Percentiles rank a stretch among this genome's conserved stretches.
Conservation (phyloP, 2,329 filamentous ascomycete species). For the Colletotrichum falcatum region DNA sequence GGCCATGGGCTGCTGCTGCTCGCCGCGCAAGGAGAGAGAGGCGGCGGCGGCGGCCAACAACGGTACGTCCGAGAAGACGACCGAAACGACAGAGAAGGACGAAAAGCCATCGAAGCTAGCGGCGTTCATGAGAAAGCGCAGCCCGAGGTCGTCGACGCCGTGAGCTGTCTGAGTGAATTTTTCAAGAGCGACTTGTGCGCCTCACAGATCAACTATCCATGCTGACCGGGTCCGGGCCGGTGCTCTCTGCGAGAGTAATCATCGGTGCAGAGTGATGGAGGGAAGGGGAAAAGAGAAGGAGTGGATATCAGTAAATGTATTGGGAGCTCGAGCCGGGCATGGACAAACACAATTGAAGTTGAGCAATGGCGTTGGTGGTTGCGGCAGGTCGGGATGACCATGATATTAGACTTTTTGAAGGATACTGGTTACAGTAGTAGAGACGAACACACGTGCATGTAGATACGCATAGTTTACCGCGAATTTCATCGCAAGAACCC, state of each 20-base stretch:
- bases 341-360: constrained; percentile 17
- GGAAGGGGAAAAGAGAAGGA: neutral
- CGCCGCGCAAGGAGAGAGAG: constrained; percentile 27
- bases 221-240: neutral
- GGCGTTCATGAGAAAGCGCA: constrained; percentile 40
- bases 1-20: constrained; percentile 82
- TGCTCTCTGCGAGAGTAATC: neutral
- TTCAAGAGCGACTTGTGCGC: neutral
- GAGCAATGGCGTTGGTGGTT: constrained; percentile 38
- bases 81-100: constrained; percentile 18
- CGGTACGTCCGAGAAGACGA: constrained; percentile 31
- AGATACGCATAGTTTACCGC: neutral
- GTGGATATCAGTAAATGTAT: neutral
- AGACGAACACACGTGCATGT: neutral
- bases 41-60: constrained; percentile 9
- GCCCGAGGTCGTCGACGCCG: constrained; percentile 34
- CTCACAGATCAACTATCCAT: neutral
- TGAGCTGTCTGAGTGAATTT: neutral
- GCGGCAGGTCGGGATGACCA: constrained; percentile 15
- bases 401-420: constrained; percentile 19
- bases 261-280: too few relatives aligned
- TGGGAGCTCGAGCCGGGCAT: neutral
- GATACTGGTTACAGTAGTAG: neutral
- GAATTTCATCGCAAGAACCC: neutral
- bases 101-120: constrained; percentile 38